Percentiles rank a stretch among this genome's conserved stretches.
Evolutionary conservation across 805 yeast species (phyloP).

Genomic region (Sugiyamaella valdiviana): DNA sequence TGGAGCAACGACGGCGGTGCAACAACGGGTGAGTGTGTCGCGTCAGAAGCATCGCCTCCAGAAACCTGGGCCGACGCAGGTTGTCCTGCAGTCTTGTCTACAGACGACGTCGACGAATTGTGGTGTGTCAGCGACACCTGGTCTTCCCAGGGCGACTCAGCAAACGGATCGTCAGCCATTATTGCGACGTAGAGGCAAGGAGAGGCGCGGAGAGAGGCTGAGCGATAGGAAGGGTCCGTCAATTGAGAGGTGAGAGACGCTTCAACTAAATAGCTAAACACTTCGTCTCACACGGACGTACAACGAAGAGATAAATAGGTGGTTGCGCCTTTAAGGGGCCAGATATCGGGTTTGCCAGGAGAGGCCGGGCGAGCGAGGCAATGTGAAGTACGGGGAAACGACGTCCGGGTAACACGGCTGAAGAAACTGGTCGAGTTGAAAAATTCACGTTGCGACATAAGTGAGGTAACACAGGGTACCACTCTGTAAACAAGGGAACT

Average conservation of each 20-base stretch:
- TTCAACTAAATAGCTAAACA: background rate
- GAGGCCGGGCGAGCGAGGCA: background rate
- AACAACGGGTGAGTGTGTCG: background rate
- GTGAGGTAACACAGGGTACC: too few relatives aligned
- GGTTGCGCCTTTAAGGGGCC: background rate
- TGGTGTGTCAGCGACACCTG: conserved; percentile 17
- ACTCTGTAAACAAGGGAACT: too few relatives aligned
- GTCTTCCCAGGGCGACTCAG: conserved; percentile 24
- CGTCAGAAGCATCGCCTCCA: background rate
- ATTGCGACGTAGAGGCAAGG: background rate
- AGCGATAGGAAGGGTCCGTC: background rate
- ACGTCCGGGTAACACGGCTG: background rate
- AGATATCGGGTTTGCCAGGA: background rate
- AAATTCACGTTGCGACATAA: too few relatives aligned
- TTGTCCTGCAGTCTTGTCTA: background rate
- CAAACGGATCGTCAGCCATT: conserved; percentile 19
- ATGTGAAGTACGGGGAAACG: background rate
- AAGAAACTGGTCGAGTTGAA: background rate
- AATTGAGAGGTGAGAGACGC: background rate
- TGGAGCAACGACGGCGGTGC: background rate
- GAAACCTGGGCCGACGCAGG: background rate
- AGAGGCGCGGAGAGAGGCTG: background rate
- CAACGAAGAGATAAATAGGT: background rate
- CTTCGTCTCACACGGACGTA: too few relatives aligned
- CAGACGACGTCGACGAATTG: conserved; percentile 12